Conservation (phyloP, 306 rosid species). For the Cucurbita moschata region DNA sequence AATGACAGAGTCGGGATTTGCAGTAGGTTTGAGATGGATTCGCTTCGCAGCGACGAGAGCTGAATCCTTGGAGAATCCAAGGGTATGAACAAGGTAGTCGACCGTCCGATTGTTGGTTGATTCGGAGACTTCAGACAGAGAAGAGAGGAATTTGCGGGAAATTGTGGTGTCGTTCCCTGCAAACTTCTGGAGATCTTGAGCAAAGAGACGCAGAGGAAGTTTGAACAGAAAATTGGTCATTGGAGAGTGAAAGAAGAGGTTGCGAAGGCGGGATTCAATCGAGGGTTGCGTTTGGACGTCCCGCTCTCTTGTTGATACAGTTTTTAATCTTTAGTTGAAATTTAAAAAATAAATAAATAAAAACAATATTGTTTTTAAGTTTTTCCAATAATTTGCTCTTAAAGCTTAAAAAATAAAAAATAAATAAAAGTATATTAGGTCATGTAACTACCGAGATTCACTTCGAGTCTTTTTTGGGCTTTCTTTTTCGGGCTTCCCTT, state of each 20-base stretch:
- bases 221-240: conserved; percentile 1
- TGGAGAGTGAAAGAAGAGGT: not conserved
- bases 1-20: conserved; percentile 1
- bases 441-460: too few species aligned
- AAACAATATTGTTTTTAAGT: too few species aligned
- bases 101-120: not conserved
- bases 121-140: not conserved
- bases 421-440: too few species aligned
- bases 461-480: too few species aligned
- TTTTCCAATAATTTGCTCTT: too few species aligned
- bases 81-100: not conserved
- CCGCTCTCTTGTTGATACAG: too few species aligned
- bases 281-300: not conserved
- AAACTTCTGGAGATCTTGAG: not conserved
- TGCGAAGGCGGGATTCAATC: not conserved
- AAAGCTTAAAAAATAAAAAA: too few species aligned
- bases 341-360: too few species aligned
- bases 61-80: conserved; percentile 4
- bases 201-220: not conserved
- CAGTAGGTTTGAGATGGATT: not conserved
- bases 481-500: too few species aligned
- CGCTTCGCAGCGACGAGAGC: not conserved
- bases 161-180: not conserved
- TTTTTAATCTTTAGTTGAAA: too few species aligned
- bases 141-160: not conserved